phyloP scores from a whole-genome alignment of 129 eudicot species.

The Solidago caesia region DNA sequence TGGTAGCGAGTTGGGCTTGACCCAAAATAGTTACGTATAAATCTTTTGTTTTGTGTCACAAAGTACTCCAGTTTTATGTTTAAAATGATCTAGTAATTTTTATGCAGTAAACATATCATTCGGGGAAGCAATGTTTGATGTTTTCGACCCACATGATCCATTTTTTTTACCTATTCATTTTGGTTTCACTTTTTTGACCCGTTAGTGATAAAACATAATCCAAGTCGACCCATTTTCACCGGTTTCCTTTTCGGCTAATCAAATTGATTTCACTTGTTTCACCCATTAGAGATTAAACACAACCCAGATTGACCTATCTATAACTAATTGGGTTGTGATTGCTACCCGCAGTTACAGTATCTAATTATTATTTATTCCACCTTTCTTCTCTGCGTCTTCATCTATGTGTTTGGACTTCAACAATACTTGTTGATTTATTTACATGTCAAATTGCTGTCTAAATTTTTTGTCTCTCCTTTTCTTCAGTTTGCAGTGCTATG shows the following conservation, averaged over 20 bases:
- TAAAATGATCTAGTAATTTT: neutral
- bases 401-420: neutral
- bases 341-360: neutral
- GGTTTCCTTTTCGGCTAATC: neutral
- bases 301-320: neutral
- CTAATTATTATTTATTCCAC: neutral
- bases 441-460: neutral
- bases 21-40: no score
- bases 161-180: no score
- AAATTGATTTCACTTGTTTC: neutral
- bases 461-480: neutral
- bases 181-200: no score
- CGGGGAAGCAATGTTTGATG: neutral
- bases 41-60: no score
- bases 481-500: slow-evolving; percentile 75
- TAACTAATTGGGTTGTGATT: neutral
- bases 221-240: neutral
- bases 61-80: neutral
- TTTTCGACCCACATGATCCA: no score
- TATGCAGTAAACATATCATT: neutral
- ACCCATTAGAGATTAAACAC: neutral
- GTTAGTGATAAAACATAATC: no score
- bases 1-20: neutral
- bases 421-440: neutral
- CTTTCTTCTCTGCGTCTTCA: neutral